phyloP scores from a whole-genome alignment of 2,329 filamentous ascomycete genomes.

The Biscogniauxia marginata region DNA sequence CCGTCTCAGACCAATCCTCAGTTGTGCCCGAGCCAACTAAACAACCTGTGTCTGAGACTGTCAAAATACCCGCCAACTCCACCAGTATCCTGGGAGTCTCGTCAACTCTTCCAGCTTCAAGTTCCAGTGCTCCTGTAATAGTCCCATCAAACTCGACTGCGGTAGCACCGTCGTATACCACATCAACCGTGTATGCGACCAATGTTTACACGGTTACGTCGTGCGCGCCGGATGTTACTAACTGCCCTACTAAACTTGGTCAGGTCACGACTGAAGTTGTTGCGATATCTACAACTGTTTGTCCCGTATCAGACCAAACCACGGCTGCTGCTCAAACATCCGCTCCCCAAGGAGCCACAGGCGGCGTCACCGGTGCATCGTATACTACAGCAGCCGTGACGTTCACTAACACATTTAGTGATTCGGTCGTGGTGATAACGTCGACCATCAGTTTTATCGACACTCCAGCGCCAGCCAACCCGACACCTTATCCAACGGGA shows the following conservation, averaged over 20 bases:
- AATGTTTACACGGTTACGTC: constrained; percentile 30
- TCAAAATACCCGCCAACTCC: background rate
- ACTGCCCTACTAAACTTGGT: constrained; percentile 25
- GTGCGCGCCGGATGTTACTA: constrained; percentile 26
- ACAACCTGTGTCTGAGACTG: background rate
- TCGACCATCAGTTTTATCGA: constrained; percentile 28
- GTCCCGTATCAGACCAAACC: constrained; percentile 23
- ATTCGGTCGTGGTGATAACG: constrained; percentile 25
- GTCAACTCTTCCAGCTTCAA: constrained; percentile 6
- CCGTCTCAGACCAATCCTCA: constrained; percentile 19
- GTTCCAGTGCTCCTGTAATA: background rate
- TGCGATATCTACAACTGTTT: constrained; percentile 31
- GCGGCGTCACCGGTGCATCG: constrained; percentile 6
- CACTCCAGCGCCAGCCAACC: constrained; percentile 13
- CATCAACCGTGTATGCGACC: constrained; percentile 31
- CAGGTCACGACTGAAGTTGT: constrained; percentile 28
- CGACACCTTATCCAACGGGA: constrained; percentile 11
- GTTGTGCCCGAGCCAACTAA: constrained; percentile 1
- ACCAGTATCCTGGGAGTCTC: constrained; percentile 3
- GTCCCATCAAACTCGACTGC: background rate
- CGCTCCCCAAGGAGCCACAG: constrained; percentile 1
- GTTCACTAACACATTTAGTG: constrained; percentile 25
- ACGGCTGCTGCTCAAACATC: constrained; percentile 1
- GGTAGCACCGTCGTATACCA: constrained; percentile 23
- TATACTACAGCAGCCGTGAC: constrained; percentile 23